Conservation (phyloP, 176 grass and related monocot species). For the Aegilops umbellulata region DNA sequence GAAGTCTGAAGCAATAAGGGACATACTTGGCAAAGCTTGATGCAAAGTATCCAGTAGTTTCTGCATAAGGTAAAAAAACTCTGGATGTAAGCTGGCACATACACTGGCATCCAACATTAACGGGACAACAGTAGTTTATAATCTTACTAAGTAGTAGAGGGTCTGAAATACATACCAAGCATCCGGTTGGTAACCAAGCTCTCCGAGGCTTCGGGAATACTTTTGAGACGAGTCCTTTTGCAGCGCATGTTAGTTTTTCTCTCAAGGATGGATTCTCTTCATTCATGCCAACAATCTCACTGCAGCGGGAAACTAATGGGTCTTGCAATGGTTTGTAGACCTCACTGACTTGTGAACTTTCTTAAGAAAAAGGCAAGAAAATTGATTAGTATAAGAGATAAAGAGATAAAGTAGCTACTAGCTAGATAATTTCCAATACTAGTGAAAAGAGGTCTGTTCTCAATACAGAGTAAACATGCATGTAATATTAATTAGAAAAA, state of each 20-base stretch:
- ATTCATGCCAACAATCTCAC: constrained; percentile 67
- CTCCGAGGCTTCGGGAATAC: constrained; percentile 75
- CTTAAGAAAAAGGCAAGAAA: constrained; percentile 49
- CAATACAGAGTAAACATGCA: not conserved
- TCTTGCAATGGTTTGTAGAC: constrained; percentile 94
- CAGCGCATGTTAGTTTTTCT: constrained; percentile 55
- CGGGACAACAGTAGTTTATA: not conserved
- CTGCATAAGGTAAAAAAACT: constrained; percentile 34
- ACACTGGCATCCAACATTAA: constrained; percentile 23
- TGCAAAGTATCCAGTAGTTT: constrained; percentile 88
- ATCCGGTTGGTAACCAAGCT: constrained; percentile 96
- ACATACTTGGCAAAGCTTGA: constrained; percentile 88
- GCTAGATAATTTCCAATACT: constrained; percentile 11
- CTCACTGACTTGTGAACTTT: constrained; percentile 77
- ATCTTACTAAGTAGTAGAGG: not conserved
- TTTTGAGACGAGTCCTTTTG: constrained; percentile 70
- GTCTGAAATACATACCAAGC: constrained; percentile 58
- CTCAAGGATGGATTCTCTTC: constrained; percentile 41
- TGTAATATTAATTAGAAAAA: not conserved
- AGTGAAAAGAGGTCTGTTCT: not conserved
- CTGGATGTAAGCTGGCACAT: not conserved
- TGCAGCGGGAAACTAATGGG: constrained; percentile 66
- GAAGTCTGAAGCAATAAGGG: constrained; percentile 91
- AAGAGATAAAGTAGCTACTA: not conserved
- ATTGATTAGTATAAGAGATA: constrained; percentile 18